A percentile compares a stretch with the other conserved stretches of the same genome.
These are phyloP conservation scores for Dalbergia oliveri DNA, from an alignment of 306 rosid genomes.

Conservation along the genomic window DNA sequence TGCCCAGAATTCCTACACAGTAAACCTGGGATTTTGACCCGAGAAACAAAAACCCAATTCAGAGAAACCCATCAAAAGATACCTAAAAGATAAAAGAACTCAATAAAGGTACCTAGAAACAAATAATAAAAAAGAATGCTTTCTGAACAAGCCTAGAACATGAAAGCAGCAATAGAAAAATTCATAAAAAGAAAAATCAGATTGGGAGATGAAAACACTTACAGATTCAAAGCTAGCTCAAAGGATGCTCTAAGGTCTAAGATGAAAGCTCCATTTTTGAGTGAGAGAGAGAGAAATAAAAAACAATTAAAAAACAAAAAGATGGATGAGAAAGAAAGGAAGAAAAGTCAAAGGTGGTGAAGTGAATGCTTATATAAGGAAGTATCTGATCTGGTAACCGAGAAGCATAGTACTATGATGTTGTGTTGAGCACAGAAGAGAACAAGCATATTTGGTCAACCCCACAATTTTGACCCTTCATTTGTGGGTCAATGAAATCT, in stretches of 20 bases:
- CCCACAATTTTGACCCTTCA: slow-evolving; percentile 40
- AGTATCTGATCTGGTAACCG: background rate
- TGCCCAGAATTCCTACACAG: slow-evolving; percentile 8
- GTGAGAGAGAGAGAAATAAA: background rate
- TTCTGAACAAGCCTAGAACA: slow-evolving; percentile 33
- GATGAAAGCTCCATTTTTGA: slow-evolving; percentile 44
- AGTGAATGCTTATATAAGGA: slow-evolving; percentile 43
- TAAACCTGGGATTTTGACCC: slow-evolving; percentile 2
- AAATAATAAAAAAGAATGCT: background rate
- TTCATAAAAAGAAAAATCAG: background rate
- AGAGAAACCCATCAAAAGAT: slow-evolving; percentile 15
- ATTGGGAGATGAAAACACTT: slow-evolving; percentile 33
- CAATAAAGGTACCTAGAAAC: background rate
- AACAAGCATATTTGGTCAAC: background rate
- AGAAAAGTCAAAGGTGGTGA: background rate
- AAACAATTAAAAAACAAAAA: background rate
- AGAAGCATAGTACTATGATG: background rate
- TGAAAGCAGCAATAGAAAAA: slow-evolving; percentile 34
- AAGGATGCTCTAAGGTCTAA: slow-evolving; percentile 32
- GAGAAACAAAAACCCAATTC: slow-evolving; percentile 5
- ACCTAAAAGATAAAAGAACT: background rate
- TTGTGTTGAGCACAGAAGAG: slow-evolving; percentile 13
- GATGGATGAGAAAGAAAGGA: background rate
- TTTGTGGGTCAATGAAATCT: slow-evolving; percentile 11
- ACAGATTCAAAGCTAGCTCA: slow-evolving; percentile 49